A percentile compares a stretch with the other conserved stretches of the same genome.
Evolutionary conservation across 306 rosid species (phyloP).

Genomic region (Prunus salicina): DNA sequence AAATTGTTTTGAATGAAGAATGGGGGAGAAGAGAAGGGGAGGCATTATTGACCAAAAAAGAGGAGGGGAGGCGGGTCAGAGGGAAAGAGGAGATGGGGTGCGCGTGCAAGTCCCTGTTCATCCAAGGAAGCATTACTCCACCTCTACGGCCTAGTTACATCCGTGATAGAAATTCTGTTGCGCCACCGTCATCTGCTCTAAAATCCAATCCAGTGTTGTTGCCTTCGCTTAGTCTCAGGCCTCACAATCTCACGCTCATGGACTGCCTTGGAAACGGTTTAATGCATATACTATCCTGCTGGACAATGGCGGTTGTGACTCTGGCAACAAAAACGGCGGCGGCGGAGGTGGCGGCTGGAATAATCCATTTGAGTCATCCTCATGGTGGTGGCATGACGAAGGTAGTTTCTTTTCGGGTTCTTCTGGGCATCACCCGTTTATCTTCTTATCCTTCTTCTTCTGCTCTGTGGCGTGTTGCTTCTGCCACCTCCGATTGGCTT

Average conservation of each 20-base stretch:
- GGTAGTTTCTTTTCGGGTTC: slow-evolving; percentile 4
- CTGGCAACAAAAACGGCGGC: slow-evolving; percentile 15
- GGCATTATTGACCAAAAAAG: not conserved
- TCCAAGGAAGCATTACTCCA: not conserved
- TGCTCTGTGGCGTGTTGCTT: slow-evolving; percentile 39
- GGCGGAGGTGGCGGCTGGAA: slow-evolving; percentile 42
- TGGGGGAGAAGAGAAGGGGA: no score
- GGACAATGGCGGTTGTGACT: slow-evolving; percentile 11
- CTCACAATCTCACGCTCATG: not conserved
- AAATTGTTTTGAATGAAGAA: no score
- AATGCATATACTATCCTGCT: slow-evolving; percentile 2
- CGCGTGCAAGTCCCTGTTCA: slow-evolving; percentile 11
- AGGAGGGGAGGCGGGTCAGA: not conserved
- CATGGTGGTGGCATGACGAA: slow-evolving; percentile 29
- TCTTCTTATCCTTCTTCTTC: slow-evolving; percentile 36
- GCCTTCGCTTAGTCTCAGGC: not conserved
- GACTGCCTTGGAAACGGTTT: slow-evolving; percentile 11
- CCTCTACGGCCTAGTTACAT: not conserved
- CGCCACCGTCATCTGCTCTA: not conserved
- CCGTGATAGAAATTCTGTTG: not conserved
- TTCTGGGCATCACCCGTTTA: slow-evolving; percentile 29
- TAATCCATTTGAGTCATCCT: slow-evolving; percentile 37
- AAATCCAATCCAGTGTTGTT: not conserved
- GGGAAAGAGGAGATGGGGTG: slow-evolving; percentile 5
- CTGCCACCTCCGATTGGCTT: slow-evolving; percentile 52